Evolutionary conservation across 2,329 filamentous ascomycete genomes (phyloP).

Genomic region (Chrysosporium queenslandicum): DNA sequence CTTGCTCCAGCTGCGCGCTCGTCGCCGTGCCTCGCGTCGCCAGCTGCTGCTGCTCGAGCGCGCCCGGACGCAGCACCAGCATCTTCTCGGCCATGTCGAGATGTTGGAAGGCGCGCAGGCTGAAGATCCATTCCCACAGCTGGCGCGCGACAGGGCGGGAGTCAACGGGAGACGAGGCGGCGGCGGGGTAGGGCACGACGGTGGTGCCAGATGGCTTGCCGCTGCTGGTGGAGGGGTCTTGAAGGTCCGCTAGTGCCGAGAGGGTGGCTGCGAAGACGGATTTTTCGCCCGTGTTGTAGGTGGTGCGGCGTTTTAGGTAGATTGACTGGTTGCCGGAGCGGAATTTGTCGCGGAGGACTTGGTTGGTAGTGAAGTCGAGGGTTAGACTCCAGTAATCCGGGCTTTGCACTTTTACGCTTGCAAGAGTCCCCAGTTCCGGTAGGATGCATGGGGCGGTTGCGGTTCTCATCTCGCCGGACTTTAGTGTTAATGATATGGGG

Average conservation of each 20-base stretch:
- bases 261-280: constrained; percentile 64
- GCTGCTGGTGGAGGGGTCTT: constrained; percentile 32
- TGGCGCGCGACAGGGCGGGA: constrained; percentile 28
- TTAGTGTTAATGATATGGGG: constrained; percentile 57
- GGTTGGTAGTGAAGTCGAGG: constrained; percentile 59
- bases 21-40: too few species aligned
- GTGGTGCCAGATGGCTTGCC: constrained; percentile 12
- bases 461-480: constrained; percentile 27
- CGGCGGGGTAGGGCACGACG: too few species aligned
- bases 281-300: constrained; percentile 50
- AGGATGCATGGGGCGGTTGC: constrained; percentile 49
- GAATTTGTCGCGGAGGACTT: constrained; percentile 55
- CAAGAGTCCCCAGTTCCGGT: constrained; percentile 34
- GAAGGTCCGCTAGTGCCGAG: constrained; percentile 57
- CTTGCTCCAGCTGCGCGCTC: constrained; percentile 31
- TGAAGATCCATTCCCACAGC: constrained; percentile 66
- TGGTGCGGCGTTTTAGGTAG: constrained; percentile 60
- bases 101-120: constrained; percentile 45
- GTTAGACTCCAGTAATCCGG: constrained; percentile 71
- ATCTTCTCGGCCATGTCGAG: constrained; percentile 57
- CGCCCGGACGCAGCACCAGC: constrained; percentile 46
- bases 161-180: constrained; percentile 20
- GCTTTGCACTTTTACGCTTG: constrained; percentile 31
- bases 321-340: constrained; percentile 56
- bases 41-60: constrained; percentile 26